A percentile compares a stretch with the other conserved stretches of the same genome.
These are phyloP conservation scores for Rhododendron kiyosumense DNA, from an alignment of 148 eudicot genomes.

Conservation along the genomic window DNA sequence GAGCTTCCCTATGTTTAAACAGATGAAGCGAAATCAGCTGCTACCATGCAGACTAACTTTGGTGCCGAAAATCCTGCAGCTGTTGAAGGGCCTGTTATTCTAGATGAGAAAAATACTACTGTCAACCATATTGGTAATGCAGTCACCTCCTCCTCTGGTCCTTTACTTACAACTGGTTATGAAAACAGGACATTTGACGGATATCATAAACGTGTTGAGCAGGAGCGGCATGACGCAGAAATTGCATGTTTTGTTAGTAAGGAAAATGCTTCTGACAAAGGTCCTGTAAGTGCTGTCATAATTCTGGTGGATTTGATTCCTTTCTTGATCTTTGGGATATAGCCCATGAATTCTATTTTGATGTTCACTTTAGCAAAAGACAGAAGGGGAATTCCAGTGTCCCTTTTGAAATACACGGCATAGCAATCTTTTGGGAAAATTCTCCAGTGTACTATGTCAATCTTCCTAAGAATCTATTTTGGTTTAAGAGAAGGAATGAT, in stretches of 20 bases:
- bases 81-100: conserved; percentile 18
- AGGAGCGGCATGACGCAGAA: conserved; percentile 15
- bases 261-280: conserved; percentile 36
- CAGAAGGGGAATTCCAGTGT: conserved; percentile 43
- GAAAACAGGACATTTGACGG: conserved; percentile 16
- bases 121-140: conserved; percentile 11
- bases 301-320: conserved; percentile 62
- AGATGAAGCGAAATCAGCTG: conserved; percentile 22
- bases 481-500: conserved; percentile 25
- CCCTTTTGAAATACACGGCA: conserved; percentile 76
- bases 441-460: conserved; percentile 84
- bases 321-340: conserved; percentile 84
- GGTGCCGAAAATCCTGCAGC: conserved; percentile 18
- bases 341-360: conserved; percentile 62
- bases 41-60: conserved; percentile 15
- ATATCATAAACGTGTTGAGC: conserved; percentile 16
- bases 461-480: conserved; percentile 69
- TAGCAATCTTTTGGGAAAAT: conserved; percentile 84
- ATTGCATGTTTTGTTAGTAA: conserved; percentile 20
- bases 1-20: neutral
- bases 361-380: conserved; percentile 75
- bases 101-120: neutral
- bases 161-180: conserved; percentile 12
- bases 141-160: conserved; percentile 8
- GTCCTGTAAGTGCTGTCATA: conserved; percentile 60